phyloP scores from a whole-genome alignment of 2,329 filamentous ascomycete species.

The Monilinia fructigena region DNA sequence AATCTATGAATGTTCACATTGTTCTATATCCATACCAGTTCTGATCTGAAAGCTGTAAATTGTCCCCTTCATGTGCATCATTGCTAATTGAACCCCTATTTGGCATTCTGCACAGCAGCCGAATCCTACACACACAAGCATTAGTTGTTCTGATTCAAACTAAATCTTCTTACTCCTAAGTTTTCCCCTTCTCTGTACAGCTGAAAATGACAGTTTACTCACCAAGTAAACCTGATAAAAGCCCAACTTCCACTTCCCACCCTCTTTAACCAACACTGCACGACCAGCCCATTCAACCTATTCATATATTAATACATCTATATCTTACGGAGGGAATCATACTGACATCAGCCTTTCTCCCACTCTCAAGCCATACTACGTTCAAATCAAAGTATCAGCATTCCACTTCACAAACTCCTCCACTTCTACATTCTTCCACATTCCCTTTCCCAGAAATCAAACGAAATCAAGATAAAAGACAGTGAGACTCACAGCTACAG shows the following conservation, averaged over 20 bases:
- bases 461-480: background rate
- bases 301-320: constrained; percentile 11
- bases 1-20: background rate
- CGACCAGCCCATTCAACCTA: constrained; percentile 37
- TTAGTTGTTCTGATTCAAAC: background rate
- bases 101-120: constrained; percentile 21
- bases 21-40: background rate
- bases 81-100: background rate
- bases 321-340: background rate
- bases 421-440: background rate
- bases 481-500: constrained; percentile 42
- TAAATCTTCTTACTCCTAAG: background rate
- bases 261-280: constrained; percentile 34
- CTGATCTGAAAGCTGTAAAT: background rate
- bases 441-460: background rate
- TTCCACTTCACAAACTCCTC: background rate
- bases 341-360: constrained; percentile 36
- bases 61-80: background rate
- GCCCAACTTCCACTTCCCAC: constrained; percentile 34
- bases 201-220: background rate
- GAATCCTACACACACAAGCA: constrained; percentile 15
- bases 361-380: constrained; percentile 50
- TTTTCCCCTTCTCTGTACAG: too few relatives aligned
- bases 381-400: background rate
- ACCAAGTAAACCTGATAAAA: constrained; percentile 38